Evolutionary conservation across 2,329 filamentous ascomycete genomes (phyloP).

Genomic region (Tolypocladium tropicale): DNA sequence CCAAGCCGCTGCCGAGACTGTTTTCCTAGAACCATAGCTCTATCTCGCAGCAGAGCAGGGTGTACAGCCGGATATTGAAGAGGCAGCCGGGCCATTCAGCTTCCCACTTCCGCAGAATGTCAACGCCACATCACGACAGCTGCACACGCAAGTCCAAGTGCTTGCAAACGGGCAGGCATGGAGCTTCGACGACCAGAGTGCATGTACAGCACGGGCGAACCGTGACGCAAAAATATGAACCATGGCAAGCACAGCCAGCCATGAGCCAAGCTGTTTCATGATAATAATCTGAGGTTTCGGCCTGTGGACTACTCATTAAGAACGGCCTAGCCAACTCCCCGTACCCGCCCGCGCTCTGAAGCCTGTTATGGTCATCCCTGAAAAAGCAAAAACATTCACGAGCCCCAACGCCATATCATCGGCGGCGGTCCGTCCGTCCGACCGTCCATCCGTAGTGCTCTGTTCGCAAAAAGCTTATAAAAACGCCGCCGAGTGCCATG

Average conservation of each 20-base stretch:
- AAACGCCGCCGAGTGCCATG: neutral
- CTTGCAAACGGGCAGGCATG: neutral
- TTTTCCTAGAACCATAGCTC: neutral
- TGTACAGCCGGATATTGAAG: no score
- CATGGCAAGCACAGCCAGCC: neutral
- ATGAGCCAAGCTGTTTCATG: neutral
- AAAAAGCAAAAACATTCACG: neutral
- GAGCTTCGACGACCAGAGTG: no score
- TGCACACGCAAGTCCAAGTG: no score
- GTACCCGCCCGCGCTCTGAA: neutral
- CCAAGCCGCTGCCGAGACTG: no score
- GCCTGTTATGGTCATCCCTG: neutral
- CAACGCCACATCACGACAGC: neutral
- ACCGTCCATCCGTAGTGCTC: no score
- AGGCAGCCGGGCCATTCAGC: neutral
- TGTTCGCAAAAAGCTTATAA: neutral
- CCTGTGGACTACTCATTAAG: neutral
- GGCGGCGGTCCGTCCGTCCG: neutral
- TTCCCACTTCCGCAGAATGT: neutral
- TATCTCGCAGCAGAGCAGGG: no score
- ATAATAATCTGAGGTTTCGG: neutral
- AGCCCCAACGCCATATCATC: constrained; percentile 5
- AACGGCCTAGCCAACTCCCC: neutral
- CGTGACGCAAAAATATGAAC: neutral
- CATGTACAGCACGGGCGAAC: neutral